phyloP scores from a whole-genome alignment of 306 rosid genomes.

The Trifolium subterraneum region DNA sequence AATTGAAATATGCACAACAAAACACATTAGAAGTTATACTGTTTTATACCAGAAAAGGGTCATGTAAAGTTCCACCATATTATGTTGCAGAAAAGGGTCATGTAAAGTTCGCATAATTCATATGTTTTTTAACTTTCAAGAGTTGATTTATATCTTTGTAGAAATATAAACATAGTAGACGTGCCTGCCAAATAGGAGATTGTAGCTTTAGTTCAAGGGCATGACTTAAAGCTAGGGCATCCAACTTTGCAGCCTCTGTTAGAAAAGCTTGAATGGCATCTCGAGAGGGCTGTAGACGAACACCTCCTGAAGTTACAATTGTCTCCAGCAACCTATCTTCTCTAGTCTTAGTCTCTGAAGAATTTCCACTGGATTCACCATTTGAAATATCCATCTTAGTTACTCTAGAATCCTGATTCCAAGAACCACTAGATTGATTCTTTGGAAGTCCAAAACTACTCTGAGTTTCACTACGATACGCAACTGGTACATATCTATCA shows the following conservation, averaged over 20 bases:
- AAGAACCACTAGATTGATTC: conserved; percentile 62
- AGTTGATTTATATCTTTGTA: conserved; percentile 7
- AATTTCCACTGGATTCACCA: conserved; percentile 66
- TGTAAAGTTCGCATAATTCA: conserved; percentile 14
- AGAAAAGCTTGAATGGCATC: conserved; percentile 91
- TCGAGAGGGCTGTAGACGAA: conserved; percentile 95
- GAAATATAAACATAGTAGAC: conserved; percentile 42
- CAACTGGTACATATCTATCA: conserved; percentile 79
- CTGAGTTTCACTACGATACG: conserved; percentile 64
- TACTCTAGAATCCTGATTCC: conserved; percentile 77
- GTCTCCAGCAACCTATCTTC: conserved; percentile 96
- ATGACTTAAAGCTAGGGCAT: conserved; percentile 69
- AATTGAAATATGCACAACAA: conserved; percentile 1
- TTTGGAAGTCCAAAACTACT: conserved; percentile 63
- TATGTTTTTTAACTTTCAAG: conserved; percentile 19
- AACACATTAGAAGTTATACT: background rate
- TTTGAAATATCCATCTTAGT: conserved; percentile 55
- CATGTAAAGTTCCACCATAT: conserved; percentile 16
- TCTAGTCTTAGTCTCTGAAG: conserved; percentile 66
- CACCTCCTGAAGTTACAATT: conserved; percentile 93
- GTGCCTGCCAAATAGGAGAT: conserved; percentile 98
- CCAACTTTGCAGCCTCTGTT: conserved; percentile 83
- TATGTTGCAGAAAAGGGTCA: conserved; percentile 20
- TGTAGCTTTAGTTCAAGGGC: conserved; percentile 87
- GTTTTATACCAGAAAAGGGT: conserved; percentile 7